These are phyloP conservation scores for Trametes polyzona DNA, from an alignment of 1,284 basidiomycete species.

Conservation along the genomic window DNA sequence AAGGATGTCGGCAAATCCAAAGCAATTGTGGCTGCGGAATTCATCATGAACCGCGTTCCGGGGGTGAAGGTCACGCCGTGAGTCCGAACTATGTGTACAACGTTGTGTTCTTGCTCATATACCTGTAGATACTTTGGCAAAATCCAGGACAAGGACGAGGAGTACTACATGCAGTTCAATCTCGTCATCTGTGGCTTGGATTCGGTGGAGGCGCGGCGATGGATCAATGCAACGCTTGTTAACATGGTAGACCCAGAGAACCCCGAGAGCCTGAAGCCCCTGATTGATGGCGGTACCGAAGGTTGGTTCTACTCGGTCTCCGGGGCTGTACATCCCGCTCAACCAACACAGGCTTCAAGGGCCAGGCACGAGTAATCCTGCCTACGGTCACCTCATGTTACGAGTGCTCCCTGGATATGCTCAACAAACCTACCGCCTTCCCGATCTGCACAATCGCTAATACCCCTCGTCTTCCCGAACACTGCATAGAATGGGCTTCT, in stretches of 20 bases:
- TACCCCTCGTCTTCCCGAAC: constrained; percentile 96
- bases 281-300: constrained; percentile 99
- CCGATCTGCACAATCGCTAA: constrained; percentile 99
- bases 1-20: constrained; percentile 96
- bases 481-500: constrained; percentile 99
- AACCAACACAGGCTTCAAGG: constrained; percentile 83
- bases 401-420: constrained; percentile 98
- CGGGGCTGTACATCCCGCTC: constrained; percentile 2
- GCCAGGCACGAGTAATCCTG: constrained; percentile 96
- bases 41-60: constrained; percentile 93
- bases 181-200: constrained; percentile 98
- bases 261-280: constrained; percentile 93
- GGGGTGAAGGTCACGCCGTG: constrained; percentile 94
- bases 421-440: constrained; percentile 96
- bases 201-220: constrained; percentile 93
- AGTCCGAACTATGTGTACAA: constrained; percentile 37
- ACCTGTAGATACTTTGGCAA: constrained; percentile 85
- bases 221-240: constrained; percentile 99
- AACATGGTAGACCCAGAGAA: constrained; percentile 91
- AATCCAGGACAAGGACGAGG: constrained; percentile 96
- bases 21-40: constrained; percentile 92
- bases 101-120: constrained; percentile 20
- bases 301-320: constrained; percentile 53
- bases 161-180: constrained; percentile 98
- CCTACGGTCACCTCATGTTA: constrained; percentile 97